These are phyloP conservation scores for Cutaneotrichosporon curvatum DNA, from an alignment of 1,284 basidiomycete species.

Conservation along the genomic window DNA sequence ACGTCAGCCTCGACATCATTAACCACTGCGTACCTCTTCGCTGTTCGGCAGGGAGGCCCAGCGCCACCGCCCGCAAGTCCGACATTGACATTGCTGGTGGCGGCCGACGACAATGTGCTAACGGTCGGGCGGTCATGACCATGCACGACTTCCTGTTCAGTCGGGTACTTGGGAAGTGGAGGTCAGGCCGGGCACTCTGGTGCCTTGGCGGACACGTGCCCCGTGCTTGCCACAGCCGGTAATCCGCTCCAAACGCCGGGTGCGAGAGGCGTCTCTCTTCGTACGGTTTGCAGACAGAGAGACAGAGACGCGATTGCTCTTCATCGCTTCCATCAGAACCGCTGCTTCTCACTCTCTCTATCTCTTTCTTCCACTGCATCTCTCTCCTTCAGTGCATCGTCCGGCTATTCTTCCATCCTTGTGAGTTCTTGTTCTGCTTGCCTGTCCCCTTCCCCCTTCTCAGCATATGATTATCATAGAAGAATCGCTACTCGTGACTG, in stretches of 20 bases:
- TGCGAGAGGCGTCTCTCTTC: not conserved
- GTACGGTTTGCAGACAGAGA: too few relatives aligned
- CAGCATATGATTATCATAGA: constrained; percentile 36
- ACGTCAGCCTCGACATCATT: not conserved
- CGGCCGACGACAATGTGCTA: too few relatives aligned
- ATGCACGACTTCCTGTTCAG: too few relatives aligned
- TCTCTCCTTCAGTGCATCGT: not conserved
- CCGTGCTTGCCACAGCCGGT: not conserved
- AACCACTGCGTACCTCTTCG: constrained; percentile 17
- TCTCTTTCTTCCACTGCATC: too few relatives aligned
- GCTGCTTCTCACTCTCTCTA: not conserved
- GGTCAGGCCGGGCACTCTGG: not conserved
- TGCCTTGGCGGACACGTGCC: not conserved
- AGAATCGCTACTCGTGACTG: constrained; percentile 47
- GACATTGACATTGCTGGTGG: constrained; percentile 1
- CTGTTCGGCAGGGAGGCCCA: constrained; percentile 16
- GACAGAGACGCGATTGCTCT: constrained; percentile 2
- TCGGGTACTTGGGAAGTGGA: too few relatives aligned
- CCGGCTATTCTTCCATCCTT: not conserved
- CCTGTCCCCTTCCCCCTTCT: not conserved
- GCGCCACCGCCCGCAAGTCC: constrained; percentile 5
- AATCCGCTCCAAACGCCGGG: constrained; percentile 1
- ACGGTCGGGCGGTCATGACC: too few relatives aligned
- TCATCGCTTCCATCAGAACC: not conserved
- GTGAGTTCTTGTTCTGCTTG: too few relatives aligned